These are phyloP conservation scores for Musa beccarii DNA, from an alignment of 176 grass and related monocot species.

Conservation along the genomic window DNA sequence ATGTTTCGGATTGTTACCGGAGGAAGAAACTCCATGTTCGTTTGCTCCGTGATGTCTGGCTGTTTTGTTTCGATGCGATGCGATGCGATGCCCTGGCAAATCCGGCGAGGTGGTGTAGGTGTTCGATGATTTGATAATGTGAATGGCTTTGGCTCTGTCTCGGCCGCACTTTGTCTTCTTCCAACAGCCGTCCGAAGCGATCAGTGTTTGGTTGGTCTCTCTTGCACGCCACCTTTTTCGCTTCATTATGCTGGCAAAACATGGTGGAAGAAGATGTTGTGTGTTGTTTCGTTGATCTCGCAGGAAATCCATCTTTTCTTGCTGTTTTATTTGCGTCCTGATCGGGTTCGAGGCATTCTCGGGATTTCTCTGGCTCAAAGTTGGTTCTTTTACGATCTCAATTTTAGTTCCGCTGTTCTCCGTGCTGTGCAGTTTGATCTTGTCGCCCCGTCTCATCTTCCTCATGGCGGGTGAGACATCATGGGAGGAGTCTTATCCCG, in stretches of 20 bases:
- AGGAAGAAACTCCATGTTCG: too few species aligned
- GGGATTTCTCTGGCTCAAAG: not conserved
- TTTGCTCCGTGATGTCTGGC: too few species aligned
- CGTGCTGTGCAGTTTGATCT: not conserved
- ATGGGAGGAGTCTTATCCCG: not conserved
- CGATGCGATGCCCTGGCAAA: too few species aligned
- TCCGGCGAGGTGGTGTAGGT: not conserved
- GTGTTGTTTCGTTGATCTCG: too few species aligned
- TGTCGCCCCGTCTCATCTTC: not conserved
- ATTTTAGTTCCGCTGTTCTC: not conserved
- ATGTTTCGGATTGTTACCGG: too few species aligned
- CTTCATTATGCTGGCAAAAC: not conserved
- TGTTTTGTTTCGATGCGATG: too few species aligned
- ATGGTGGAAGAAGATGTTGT: not conserved
- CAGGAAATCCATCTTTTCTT: not conserved
- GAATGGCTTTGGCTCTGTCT: not conserved
- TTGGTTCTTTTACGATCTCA: not conserved
- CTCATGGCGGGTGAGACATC: conserved; percentile 4
- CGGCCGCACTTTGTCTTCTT: not conserved
- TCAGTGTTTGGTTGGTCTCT: not conserved
- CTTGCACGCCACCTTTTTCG: not conserved
- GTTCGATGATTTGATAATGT: not conserved
- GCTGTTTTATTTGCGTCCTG: not conserved
- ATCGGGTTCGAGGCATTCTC: not conserved
- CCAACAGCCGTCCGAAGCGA: not conserved